phyloP scores from a whole-genome alignment of 2,329 filamentous ascomycete genomes.

The Apiospora saccharicola region DNA sequence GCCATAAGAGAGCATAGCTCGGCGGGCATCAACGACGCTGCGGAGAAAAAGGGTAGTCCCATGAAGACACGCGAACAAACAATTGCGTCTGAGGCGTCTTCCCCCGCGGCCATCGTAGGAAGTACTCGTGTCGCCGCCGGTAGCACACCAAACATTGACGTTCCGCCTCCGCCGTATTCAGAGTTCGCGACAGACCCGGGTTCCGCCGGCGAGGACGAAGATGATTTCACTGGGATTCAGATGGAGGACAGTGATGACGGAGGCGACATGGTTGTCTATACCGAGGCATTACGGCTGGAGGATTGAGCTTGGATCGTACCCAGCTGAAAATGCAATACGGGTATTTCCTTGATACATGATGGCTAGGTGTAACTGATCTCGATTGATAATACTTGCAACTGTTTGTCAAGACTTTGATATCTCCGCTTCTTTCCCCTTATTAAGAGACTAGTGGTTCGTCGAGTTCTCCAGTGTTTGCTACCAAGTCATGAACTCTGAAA shows the following conservation, averaged over 20 bases:
- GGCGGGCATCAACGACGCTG: not conserved
- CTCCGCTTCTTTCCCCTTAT: not conserved
- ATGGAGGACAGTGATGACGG: slow-evolving; percentile 49
- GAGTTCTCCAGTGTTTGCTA: not conserved
- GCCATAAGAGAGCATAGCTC: not conserved
- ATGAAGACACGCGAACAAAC: not conserved
- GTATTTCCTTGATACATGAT: not conserved
- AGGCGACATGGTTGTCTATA: slow-evolving; percentile 35
- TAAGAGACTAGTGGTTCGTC: not conserved
- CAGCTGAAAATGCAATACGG: not conserved
- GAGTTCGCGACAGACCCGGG: not conserved
- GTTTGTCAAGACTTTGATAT: not conserved
- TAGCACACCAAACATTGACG: slow-evolving; percentile 22
- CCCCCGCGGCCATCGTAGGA: slow-evolving; percentile 17
- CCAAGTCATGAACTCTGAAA: not conserved
- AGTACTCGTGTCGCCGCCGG: not conserved
- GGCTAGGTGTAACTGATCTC: not conserved
- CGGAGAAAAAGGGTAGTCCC: not conserved
- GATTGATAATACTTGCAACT: slow-evolving; percentile 2
- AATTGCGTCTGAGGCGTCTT: not conserved
- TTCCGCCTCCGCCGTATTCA: slow-evolving; percentile 37
- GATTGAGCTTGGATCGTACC: not conserved
- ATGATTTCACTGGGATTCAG: slow-evolving; percentile 45
- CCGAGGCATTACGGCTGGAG: slow-evolving; percentile 21
- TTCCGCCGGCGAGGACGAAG: slow-evolving; percentile 41